Percentiles rank a stretch among this genome's conserved stretches.
Conservation (phyloP, 257 asterid genomes). For the Penstemon eatonii region DNA sequence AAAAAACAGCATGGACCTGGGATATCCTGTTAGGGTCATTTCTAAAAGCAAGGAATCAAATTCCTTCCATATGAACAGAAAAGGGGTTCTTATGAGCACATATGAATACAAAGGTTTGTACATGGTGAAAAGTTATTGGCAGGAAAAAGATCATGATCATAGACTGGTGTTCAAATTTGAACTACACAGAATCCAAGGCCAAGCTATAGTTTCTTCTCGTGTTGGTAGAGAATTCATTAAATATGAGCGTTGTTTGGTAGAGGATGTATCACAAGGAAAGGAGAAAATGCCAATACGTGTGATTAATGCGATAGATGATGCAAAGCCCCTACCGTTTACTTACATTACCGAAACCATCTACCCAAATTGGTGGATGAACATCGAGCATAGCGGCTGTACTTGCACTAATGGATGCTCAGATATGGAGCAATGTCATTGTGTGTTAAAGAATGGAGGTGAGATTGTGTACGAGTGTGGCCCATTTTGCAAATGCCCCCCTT, state of each 20-base stretch:
- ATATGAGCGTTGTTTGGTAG: too few species aligned
- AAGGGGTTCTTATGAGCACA: constrained; percentile 3
- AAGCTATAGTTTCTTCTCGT: constrained; percentile 26
- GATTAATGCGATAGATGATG: constrained; percentile 39
- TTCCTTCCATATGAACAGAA: not conserved
- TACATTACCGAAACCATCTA: constrained; percentile 35
- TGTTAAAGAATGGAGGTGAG: constrained; percentile 45
- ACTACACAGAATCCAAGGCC: constrained; percentile 36
- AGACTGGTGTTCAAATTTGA: constrained; percentile 44
- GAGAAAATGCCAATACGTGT: constrained; percentile 41
- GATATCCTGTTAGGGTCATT: constrained; percentile 43
- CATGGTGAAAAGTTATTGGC: constrained; percentile 28
- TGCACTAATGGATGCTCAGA: constrained; percentile 49
- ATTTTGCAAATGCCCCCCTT: constrained; percentile 51
- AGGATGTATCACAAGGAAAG: constrained; percentile 47
- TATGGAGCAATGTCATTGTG: constrained; percentile 35
- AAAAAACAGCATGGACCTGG: constrained; percentile 32
- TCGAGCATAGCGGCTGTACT: constrained; percentile 33
- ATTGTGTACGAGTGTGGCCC: constrained; percentile 57
- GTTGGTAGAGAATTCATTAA: too few species aligned
- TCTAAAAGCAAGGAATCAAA: not conserved
- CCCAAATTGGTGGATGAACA: constrained; percentile 32
- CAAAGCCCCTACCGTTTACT: constrained; percentile 40
- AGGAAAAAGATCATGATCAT: constrained; percentile 31
- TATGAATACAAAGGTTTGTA: constrained; percentile 63